phyloP scores from a whole-genome alignment of 2,329 filamentous ascomycete genomes.

The Aspergillus piperis region DNA sequence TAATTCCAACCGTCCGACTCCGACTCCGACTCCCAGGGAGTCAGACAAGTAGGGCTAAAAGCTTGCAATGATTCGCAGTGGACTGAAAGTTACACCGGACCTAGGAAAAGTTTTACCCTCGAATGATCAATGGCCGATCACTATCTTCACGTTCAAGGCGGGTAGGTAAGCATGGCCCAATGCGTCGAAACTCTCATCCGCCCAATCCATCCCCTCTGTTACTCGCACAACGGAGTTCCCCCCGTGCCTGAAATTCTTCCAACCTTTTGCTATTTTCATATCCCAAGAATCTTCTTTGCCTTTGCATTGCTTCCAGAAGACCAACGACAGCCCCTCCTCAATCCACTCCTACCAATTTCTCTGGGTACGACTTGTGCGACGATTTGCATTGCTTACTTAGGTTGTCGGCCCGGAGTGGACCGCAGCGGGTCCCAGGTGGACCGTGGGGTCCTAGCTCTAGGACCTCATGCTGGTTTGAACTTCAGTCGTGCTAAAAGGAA shows the following conservation, averaged over 20 bases:
- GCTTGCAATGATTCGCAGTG: conserved; percentile 11
- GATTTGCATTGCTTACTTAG: conserved; percentile 31
- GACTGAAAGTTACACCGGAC: conserved; percentile 8
- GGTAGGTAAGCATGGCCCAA: neutral
- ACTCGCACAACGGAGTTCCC: neutral
- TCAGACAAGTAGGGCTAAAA: conserved; percentile 5
- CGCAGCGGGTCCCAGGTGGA: conserved; percentile 26
- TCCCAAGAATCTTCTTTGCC: neutral
- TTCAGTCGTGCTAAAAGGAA: conserved; percentile 11
- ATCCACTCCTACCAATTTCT: neutral
- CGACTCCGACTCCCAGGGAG: neutral
- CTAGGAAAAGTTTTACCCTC: conserved; percentile 11
- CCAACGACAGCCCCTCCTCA: neutral
- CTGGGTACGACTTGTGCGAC: conserved; percentile 7
- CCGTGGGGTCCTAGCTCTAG: conserved; percentile 26
- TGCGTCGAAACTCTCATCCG: neutral
- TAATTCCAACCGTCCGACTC: neutral
- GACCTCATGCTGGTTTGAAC: conserved; percentile 18
- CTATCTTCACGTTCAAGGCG: conserved; percentile 15
- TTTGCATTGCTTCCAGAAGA: neutral
- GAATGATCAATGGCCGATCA: conserved; percentile 17
- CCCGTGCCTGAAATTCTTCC: too few species aligned
- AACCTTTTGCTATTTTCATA: too few species aligned
- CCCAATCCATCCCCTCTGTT: neutral
- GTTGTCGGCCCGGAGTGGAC: conserved; percentile 30